Base-by-base conservation (phyloP, 495 filamentous ascomycete species). In the Terfezia claveryi region DNA sequence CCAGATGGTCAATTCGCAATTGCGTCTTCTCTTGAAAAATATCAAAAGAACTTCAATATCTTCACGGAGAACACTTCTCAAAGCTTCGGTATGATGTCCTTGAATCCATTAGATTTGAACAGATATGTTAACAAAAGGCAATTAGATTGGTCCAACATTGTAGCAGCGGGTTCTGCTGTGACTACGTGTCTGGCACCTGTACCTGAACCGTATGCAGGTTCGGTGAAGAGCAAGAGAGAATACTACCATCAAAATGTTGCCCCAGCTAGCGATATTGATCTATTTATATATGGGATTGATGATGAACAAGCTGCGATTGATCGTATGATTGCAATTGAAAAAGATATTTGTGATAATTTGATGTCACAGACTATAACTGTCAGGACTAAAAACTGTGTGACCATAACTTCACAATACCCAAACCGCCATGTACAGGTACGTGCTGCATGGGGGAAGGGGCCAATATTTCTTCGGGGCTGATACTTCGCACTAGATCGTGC, bases 331-430 rank as follows among this genome's bases (percentile, higher is more conserved):
- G 70, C 81, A 53, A 87, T 92, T 60, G 85, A 89, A 58, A 65
- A 68, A 9, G 72, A 68, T 10, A 74, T 92, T 61, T 77, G 76
- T 23, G 78, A 87, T 61, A 75, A 79, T 5, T 78, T 92, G 55
- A 71, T 89, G 23, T 76, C 77, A 17, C 84, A 89, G 64, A 80
- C 78, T 2, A 87, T 82, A 2, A 62, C 55, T 0, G 74, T 89
- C 38, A 71, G 85, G 11, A 89, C 85, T 17, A 87, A 85, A 68
- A 80, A 92, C 62, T 79, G 85, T 17, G 78, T 92, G 58, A 92
- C 85, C 0, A 88, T 92, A 59, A 82, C 76, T 49, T 80, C 76
- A 37, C 81, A 87, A 62, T 87, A 91, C 65, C 85, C 85, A 0
- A 85, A 76, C 37, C 76, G 85, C 6, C 85, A 92, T 62, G 76